A percentile compares a stretch with the other conserved stretches of the same genome.
phyloP scores from a whole-genome alignment of 805 yeast species.

The Schizosaccharomyces osmophilus region DNA sequence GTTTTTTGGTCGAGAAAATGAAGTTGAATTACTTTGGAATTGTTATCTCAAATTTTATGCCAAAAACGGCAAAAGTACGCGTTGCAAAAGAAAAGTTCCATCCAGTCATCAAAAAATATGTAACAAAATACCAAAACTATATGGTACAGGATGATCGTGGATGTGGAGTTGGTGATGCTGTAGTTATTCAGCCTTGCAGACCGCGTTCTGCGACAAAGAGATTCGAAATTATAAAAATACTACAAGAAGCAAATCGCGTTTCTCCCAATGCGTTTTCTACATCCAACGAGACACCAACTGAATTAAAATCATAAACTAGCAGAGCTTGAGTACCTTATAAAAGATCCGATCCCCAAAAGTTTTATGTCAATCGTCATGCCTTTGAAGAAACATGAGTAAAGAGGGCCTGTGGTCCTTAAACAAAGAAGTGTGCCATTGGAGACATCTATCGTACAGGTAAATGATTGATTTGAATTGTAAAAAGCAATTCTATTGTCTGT shows the following conservation, averaged over 20 bases:
- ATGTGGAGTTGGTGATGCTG: neutral
- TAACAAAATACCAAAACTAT: neutral
- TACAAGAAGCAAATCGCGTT: neutral
- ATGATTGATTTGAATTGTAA: no score
- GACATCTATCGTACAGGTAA: no score
- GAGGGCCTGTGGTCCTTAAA: no score
- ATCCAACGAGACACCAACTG: no score
- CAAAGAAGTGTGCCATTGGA: no score
- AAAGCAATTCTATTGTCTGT: no score
- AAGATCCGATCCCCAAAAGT: no score
- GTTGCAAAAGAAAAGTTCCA: neutral
- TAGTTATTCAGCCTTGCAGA: neutral
- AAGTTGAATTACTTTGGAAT: neutral
- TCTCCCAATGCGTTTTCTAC: neutral
- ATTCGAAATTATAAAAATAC: neutral
- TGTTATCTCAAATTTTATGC: neutral
- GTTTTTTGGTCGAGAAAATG: neutral
- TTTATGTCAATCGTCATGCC: no score
- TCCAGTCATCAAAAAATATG: neutral
- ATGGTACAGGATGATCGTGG: neutral
- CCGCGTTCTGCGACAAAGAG: neutral
- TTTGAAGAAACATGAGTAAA: no score
- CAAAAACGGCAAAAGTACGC: neutral
- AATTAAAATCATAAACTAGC: no score
- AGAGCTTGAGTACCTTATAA: no score